Evolutionary conservation across 2,329 filamentous ascomycete genomes (phyloP).

Genomic region (Epichloe festucae): DNA sequence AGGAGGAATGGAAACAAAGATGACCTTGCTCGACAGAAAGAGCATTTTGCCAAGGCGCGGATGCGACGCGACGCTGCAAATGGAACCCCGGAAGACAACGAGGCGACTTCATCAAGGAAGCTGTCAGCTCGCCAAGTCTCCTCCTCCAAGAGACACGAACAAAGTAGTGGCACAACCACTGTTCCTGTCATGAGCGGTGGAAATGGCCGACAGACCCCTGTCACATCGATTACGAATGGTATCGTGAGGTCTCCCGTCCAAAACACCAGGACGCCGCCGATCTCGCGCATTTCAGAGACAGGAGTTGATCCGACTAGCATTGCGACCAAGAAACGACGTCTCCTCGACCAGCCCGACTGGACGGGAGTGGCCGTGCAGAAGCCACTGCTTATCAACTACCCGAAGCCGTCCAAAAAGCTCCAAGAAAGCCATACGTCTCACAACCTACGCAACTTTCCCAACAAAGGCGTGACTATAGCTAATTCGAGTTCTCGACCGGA

Average conservation of each 20-base stretch:
- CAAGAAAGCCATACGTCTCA: background rate
- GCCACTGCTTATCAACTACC: conserved; percentile 12
- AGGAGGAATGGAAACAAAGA: conserved; percentile 20
- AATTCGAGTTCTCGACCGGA: background rate
- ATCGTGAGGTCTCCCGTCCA: background rate
- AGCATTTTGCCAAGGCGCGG: conserved; percentile 25
- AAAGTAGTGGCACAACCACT: too few relatives aligned
- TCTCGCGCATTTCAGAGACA: background rate
- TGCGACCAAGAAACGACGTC: conserved; percentile 12
- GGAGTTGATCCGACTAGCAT: conserved; percentile 5
- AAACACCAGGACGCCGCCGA: background rate
- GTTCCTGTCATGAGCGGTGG: background rate
- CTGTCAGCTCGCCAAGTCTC: background rate
- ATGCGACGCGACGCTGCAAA: conserved; percentile 5
- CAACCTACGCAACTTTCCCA: background rate
- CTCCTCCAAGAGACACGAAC: background rate
- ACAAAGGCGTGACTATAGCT: background rate
- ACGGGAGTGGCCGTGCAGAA: conserved; percentile 20
- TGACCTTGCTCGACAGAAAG: conserved; percentile 22
- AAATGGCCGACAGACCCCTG: background rate
- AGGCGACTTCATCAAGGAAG: background rate
- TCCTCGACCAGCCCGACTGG: conserved; percentile 19
- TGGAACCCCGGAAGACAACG: background rate
- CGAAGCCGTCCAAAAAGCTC: conserved; percentile 7
- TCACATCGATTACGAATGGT: background rate